Conservation (phyloP, 768 basidiomycete species). For the Macrolepiota albuminosa region DNA sequence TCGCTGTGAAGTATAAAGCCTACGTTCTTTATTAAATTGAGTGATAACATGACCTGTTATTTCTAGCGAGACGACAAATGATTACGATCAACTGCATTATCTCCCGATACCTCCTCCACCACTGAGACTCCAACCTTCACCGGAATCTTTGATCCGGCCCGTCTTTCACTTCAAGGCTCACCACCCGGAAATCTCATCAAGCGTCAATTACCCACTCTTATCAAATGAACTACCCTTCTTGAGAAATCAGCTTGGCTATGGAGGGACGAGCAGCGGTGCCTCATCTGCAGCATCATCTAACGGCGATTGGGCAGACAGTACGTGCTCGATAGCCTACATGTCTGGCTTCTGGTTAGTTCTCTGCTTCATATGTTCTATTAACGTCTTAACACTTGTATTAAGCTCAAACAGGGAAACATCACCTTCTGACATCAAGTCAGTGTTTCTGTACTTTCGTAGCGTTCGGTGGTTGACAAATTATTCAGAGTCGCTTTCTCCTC, state of each 20-base stretch:
- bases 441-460: too few relatives aligned
- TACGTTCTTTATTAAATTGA: background rate
- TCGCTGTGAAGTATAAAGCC: constrained; percentile 8
- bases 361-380: background rate
- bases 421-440: constrained; percentile 2
- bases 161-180: background rate
- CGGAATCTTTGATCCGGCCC: background rate
- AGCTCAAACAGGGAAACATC: background rate
- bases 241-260: background rate
- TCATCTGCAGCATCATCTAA: constrained; percentile 7
- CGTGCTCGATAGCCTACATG: background rate
- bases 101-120: background rate
- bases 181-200: background rate
- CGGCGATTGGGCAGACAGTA: constrained; percentile 1
- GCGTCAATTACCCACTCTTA: background rate
- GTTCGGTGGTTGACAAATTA: background rate
- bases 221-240: background rate
- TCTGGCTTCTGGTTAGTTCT: constrained; percentile 6
- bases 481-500: background rate
- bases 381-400: background rate
- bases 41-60: background rate
- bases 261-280: background rate
- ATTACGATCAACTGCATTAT: background rate
- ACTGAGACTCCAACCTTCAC: background rate
- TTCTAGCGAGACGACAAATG: background rate